phyloP scores from a whole-genome alignment of 768 basidiomycete species.

The Brasilioporus rufonigricans region DNA sequence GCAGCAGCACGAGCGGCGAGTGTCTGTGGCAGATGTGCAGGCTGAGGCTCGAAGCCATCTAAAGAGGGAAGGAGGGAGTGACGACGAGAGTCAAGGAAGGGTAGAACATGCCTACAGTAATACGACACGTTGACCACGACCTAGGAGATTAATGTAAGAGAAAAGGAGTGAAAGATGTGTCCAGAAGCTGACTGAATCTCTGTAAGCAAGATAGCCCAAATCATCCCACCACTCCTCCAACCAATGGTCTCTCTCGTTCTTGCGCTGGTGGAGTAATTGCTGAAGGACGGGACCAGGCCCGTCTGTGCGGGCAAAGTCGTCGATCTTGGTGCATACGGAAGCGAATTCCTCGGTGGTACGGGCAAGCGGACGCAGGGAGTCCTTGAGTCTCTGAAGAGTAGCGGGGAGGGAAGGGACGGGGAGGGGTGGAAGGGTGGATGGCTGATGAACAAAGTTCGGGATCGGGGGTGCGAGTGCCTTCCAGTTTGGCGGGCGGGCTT shows the following conservation, averaged over 20 bases:
- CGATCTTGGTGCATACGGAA: slow-evolving; percentile 58
- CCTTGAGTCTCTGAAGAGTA: slow-evolving; percentile 68
- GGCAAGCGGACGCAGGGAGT: slow-evolving; percentile 72
- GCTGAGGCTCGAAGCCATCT: slow-evolving; percentile 80
- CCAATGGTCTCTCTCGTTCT: slow-evolving; percentile 68
- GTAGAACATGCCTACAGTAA: slow-evolving; percentile 59
- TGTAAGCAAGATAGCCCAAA: slow-evolving; percentile 73
- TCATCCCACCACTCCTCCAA: slow-evolving; percentile 96
- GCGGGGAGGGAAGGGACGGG: slow-evolving; percentile 69
- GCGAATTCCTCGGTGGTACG: slow-evolving; percentile 58
- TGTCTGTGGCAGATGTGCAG: slow-evolving; percentile 55
- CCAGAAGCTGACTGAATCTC: slow-evolving; percentile 65
- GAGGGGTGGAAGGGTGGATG: slow-evolving; percentile 55
- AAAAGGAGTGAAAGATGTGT: not conserved
- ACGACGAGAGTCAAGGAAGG: not conserved
- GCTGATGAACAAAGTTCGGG: slow-evolving; percentile 65
- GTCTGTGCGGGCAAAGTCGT: slow-evolving; percentile 49
- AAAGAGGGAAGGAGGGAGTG: slow-evolving; percentile 2
- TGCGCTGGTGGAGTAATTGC: slow-evolving; percentile 52
- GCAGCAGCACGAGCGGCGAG: slow-evolving; percentile 68
- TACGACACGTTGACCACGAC: slow-evolving; percentile 93
- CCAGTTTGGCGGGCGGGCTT: slow-evolving; percentile 56
- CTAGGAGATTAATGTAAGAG: slow-evolving; percentile 34
- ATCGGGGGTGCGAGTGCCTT: slow-evolving; percentile 67
- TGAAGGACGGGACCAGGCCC: slow-evolving; percentile 59